Base-by-base conservation (phyloP, 176 grass and related monocot genomes). In the Bothriochloa decipiens region DNA sequence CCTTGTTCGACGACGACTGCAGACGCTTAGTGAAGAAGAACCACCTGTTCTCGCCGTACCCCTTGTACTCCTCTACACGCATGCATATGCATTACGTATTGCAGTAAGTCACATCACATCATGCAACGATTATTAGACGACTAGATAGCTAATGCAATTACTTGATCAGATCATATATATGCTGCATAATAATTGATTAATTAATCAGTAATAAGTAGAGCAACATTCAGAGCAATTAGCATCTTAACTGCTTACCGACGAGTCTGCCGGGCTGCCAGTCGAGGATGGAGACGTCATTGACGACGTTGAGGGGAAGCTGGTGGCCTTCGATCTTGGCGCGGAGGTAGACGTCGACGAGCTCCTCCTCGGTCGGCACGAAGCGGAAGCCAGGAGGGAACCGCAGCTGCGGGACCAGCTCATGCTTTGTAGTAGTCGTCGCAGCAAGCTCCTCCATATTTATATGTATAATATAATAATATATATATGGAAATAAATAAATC, bases 331-430 rank as follows among this genome's bases (percentile, higher is more conserved):
- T 85, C 82, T 85, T 85, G 77, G n/a, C 0, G 13, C 87, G 87
- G 63, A 89, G 87, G 71, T 89, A 81, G 77, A 32, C 11, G 3
- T 35, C 71, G 33, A 89, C 7, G 52, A 89, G 71, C 71, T 89
- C 77, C 3, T 20, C 2, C 5, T 85, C 77, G 5, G 7, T 76
- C 9, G 71, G 87, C 32, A 11, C 1, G 82, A 85, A 85, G 82
- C 9, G 82, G 71, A 2, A 76, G 0, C 87, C 87, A 3, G 17
- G 12, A 10, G 64, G 60, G 6, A 89, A 76, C n/a, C 11, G 77
- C 5, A 81, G 77, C 52, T 85, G 82, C 17, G 5, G 64, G 15
- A 70, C 77, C 18, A 89, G 50, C 77, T 85, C 70, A 14, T 80
- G 49, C 2, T n/a, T 57, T 17, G 18, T 0, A 53, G 50, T 20